Evolutionary conservation across 768 basidiomycete species (phyloP), one percentile per base, ranked within the genome.

Genomic region (Krasilnikovozyma curviuscula): DNA sequence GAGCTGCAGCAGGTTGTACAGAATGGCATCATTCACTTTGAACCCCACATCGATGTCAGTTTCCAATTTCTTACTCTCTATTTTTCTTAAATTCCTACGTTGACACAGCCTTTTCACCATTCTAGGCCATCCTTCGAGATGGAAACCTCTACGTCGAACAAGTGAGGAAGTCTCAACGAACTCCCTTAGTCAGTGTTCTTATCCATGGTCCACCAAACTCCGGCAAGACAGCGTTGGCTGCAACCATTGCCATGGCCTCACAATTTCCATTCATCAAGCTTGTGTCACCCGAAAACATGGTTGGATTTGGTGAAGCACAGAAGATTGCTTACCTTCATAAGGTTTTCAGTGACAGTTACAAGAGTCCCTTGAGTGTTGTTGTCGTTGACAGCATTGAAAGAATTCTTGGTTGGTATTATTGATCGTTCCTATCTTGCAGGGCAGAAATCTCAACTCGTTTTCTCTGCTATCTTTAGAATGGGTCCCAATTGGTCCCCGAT

Each of bases 251-350:
- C 2, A 79, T 84, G 66, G 74, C 75, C 23, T 95, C 91, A n/a
- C 70, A 79, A 54, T 98, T 79, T 66, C 93, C 93, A 0, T 98
- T 98, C 70, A 91, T 98, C 70, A 97, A 98, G 64, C 72, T 98
- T 32, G 77, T 97, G 49, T 83, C 88, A 2, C 85, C 93, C 0
- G 93, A 95, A 59, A 78, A 73, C 57, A 98, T 98, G 93, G 83
- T 97, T 52, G 93, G 93, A 7, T 89, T 75, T 64, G 76, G 78
- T n/a, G 93, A 97, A 63, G 65, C 71, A 13, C 84, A 88, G 63
- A 97, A 98, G 68, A 79, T 98, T 37, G 70, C 76, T 0, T 75
- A 86, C 2, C 83, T 98, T 60, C 81, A 76, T 61, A 97, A 89
- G 66, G 74, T 86, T 29, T 98, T 98, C 65, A 70, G 73, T 40